Percentiles rank a stretch among this genome's conserved stretches.
These are phyloP conservation scores for Colletotrichum incanum DNA, from an alignment of 2,329 filamentous ascomycete species.

Conservation along the genomic window DNA sequence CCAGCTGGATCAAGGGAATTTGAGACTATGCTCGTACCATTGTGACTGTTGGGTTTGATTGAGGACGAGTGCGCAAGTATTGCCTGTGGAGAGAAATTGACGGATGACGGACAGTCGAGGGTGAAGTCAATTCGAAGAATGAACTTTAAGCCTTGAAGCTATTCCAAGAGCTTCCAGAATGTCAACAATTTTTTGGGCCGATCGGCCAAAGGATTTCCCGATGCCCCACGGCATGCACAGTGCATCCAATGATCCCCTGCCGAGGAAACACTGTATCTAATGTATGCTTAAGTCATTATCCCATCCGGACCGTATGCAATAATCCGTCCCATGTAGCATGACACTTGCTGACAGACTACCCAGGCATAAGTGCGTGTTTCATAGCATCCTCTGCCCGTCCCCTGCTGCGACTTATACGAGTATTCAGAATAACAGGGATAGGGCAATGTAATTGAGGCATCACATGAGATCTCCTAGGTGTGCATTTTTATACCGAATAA, in stretches of 20 bases:
- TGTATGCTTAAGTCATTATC: neutral
- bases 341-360: neutral
- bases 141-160: constrained; percentile 52
- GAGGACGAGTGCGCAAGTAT: constrained; percentile 9
- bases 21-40: constrained; percentile 45
- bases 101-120: constrained; percentile 32
- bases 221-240: constrained; percentile 17
- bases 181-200: constrained; percentile 55
- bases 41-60: constrained; percentile 39
- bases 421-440: neutral
- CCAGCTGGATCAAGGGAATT: neutral
- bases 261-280: neutral
- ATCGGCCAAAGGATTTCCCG: constrained; percentile 43
- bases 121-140: constrained; percentile 46
- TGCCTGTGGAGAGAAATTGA: constrained; percentile 49
- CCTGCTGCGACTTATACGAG: too few relatives aligned
- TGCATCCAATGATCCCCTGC: neutral
- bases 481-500: constrained; percentile 32
- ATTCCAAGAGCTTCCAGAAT: constrained; percentile 60
- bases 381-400: too few relatives aligned
- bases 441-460: neutral
- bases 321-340: neutral
- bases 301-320: neutral
- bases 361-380: neutral
- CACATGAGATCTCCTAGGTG: constrained; percentile 20